A percentile compares a stretch with the other conserved stretches of the same genome.
phyloP scores from a whole-genome alignment of 441 rosid genomes.

The Erodium chrysanthum region DNA sequence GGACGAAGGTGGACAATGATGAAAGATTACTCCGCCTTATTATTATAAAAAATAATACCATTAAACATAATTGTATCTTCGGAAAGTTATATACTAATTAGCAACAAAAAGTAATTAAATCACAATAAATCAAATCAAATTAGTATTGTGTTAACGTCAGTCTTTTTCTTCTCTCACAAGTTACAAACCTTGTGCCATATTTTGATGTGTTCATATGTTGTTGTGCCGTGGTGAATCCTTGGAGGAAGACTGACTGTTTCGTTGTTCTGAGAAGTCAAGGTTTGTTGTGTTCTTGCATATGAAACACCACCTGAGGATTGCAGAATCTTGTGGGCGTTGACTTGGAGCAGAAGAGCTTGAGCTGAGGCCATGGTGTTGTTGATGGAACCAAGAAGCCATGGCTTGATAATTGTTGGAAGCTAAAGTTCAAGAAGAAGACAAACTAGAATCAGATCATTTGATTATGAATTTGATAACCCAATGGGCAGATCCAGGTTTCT shows the following conservation, averaged over 20 bases:
- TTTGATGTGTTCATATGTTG: conserved; percentile 18
- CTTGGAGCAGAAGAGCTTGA: neutral
- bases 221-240: conserved; percentile 4
- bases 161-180: conserved; percentile 20
- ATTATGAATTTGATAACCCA: conserved; percentile 27
- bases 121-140: conserved; percentile 21
- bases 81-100: neutral
- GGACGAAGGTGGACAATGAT: conserved; percentile 33
- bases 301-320: neutral
- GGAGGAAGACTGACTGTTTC: conserved; percentile 11
- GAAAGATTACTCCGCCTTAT: conserved; percentile 33
- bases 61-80: neutral
- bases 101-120: neutral
- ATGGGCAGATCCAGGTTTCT: conserved; percentile 30
- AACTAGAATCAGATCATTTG: conserved; percentile 6
- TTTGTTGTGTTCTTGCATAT: neutral
- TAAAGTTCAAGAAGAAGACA: too few relatives aligned
- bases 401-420: too few relatives aligned
- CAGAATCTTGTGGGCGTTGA: conserved; percentile 1
- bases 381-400: too few relatives aligned
- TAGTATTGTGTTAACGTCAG: conserved; percentile 17
- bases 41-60: conserved; percentile 6
- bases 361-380: too few relatives aligned
- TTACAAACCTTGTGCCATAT: conserved; percentile 15
- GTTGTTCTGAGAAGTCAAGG: conserved; percentile 2